These are phyloP conservation scores for Calonectria naviculata DNA, from an alignment of 2,329 filamentous ascomycete genomes.

Conservation along the genomic window DNA sequence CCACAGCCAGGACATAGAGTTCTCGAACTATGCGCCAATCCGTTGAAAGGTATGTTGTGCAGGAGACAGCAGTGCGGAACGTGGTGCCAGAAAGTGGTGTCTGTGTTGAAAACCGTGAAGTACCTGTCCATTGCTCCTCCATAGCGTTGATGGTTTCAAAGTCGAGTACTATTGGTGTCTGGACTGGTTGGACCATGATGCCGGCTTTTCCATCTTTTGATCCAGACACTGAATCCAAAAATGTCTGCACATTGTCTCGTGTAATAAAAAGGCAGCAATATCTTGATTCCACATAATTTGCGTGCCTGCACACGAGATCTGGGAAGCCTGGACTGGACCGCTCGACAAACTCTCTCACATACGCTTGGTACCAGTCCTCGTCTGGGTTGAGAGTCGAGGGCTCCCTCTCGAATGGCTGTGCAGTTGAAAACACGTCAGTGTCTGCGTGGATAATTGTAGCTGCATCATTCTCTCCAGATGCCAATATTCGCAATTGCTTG, in stretches of 20 bases:
- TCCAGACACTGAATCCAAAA: background rate
- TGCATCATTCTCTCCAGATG: slow-evolving; percentile 3
- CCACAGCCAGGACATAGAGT: background rate
- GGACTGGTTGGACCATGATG: background rate
- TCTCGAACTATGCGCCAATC: background rate
- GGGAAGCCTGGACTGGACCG: background rate
- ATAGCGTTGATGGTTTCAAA: background rate
- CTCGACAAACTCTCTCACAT: background rate
- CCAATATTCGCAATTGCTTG: background rate
- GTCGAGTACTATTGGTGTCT: background rate
- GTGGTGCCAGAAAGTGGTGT: background rate
- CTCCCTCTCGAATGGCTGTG: background rate
- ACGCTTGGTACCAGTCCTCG: background rate
- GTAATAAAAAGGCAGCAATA: slow-evolving; percentile 3
- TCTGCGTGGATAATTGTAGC: background rate
- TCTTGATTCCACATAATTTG: background rate
- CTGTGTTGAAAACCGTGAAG: background rate
- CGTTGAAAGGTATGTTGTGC: background rate
- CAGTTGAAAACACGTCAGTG: background rate
- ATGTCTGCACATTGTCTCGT: background rate
- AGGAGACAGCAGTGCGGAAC: background rate
- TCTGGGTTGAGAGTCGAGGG: background rate
- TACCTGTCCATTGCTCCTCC: background rate
- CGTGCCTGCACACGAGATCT: background rate
- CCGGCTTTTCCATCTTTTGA: background rate